Percentiles rank a stretch among this genome's conserved stretches.
Evolutionary conservation across 345 rosid genomes (phyloP).

Genomic region (Salix dunnii): DNA sequence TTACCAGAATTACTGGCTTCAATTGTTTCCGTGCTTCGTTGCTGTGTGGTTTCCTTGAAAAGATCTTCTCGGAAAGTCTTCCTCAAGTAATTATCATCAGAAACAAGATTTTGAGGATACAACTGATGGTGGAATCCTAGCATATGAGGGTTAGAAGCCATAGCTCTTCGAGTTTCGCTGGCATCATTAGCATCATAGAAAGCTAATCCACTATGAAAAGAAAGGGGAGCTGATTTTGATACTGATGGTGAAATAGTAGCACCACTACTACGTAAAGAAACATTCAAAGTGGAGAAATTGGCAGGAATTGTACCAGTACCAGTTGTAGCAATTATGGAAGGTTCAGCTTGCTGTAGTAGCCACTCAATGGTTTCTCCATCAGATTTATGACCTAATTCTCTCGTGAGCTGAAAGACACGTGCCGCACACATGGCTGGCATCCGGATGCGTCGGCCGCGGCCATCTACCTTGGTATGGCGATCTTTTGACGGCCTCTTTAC

Average conservation of each 20-base stretch:
- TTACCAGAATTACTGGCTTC: slow-evolving; percentile 22
- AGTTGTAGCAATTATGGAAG: slow-evolving; percentile 65
- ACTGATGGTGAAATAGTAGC: slow-evolving; percentile 50
- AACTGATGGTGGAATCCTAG: slow-evolving; percentile 59
- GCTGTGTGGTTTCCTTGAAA: slow-evolving; percentile 46
- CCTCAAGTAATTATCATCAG: slow-evolving; percentile 33
- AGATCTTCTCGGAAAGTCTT: slow-evolving; percentile 64
- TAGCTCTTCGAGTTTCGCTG: slow-evolving; percentile 24
- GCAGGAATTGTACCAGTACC: slow-evolving; percentile 90
- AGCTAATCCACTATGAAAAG: slow-evolving; percentile 55
- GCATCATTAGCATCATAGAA: slow-evolving; percentile 30
- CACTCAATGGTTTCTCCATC: slow-evolving; percentile 86
- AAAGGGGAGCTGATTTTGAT: slow-evolving; percentile 52
- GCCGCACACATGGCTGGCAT: slow-evolving; percentile 90
- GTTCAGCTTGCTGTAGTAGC: slow-evolving; percentile 83
- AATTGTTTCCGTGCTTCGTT: slow-evolving; percentile 13
- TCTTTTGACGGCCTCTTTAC: slow-evolving; percentile 65
- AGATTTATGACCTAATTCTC: slow-evolving; percentile 76
- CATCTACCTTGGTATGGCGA: slow-evolving; percentile 82
- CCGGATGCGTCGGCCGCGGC: slow-evolving; percentile 80
- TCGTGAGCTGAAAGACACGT: slow-evolving; percentile 69
- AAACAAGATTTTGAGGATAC: slow-evolving; percentile 35
- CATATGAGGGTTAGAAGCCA: slow-evolving; percentile 35
- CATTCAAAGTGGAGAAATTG: slow-evolving; percentile 70
- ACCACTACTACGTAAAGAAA: slow-evolving; percentile 63